Conservation (phyloP, 768 basidiomycete genomes). For the Strobilomyces dryophilus region DNA sequence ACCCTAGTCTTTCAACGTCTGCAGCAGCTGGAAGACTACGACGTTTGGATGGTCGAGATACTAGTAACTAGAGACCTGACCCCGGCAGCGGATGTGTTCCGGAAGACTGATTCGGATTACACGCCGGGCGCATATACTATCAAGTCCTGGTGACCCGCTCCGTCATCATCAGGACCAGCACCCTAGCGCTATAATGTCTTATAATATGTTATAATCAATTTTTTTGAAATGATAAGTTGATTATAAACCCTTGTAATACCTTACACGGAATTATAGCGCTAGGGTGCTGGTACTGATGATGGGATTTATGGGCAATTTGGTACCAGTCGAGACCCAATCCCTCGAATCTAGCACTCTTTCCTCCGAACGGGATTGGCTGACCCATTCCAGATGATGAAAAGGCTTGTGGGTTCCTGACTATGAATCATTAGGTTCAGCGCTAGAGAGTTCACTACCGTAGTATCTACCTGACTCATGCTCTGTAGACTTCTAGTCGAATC, state of each 20-base stretch:
- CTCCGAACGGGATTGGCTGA: background rate
- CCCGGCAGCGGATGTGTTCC: background rate
- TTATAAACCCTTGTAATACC: too few relatives aligned
- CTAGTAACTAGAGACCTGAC: background rate
- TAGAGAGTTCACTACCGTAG: too few relatives aligned
- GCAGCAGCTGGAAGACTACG: background rate
- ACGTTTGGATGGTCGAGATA: background rate
- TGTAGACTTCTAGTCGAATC: background rate
- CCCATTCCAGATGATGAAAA: background rate
- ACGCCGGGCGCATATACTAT: constrained; percentile 8
- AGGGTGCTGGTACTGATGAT: too few relatives aligned
- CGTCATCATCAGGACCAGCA: too few relatives aligned
- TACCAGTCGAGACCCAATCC: background rate
- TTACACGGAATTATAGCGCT: too few relatives aligned
- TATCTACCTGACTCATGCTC: background rate
- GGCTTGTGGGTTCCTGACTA: background rate
- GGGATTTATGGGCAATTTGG: background rate
- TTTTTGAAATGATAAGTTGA: too few relatives aligned
- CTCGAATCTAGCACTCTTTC: constrained; percentile 9
- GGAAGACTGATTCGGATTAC: constrained; percentile 1
- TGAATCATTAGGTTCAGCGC: background rate
- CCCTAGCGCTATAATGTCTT: too few relatives aligned
- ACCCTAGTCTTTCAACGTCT: background rate
- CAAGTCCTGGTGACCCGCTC: background rate
- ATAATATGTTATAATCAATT: too few relatives aligned